Evolutionary conservation across 306 rosid genomes (phyloP), one percentile per base, ranked within the genome.

Genomic region (Sechiopsis laciniata): DNA sequence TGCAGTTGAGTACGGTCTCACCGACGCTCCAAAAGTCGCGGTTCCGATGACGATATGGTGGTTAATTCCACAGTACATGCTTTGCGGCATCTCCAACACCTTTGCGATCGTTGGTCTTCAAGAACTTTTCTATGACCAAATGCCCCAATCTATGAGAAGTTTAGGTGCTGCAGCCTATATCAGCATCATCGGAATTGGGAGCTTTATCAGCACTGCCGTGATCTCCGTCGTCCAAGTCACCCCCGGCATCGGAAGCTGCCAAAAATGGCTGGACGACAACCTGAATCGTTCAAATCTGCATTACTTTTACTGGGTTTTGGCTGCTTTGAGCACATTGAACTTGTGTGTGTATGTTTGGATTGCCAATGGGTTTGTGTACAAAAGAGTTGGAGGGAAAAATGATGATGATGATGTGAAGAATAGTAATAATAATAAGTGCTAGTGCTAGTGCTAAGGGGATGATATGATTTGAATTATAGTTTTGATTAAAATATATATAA

Each of bases 31-130:
- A 0, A 86, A 69, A 60, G 84, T 83, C 10, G 56, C 75, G 2
- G 12, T 91, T 4, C 96, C 97, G 4, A 89, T 91, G 66, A 75
- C 54, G 46, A 73, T 86, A 48, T 89, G 94, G 94, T 91, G 97
- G 97, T 10, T 91, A 17, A 87, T 91, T 16, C 97, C 97, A 52
- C 97, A 89, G 21, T 91, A 79, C 72, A 12, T 81, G 53, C 55
- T 89, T 0, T 79, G 80, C 0, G 90, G 96, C 0, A n/a, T 87
- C 0, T 73, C 91, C 0, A 87, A 87, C 16, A 85, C 88, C 1
- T 82, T 89, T 14, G 15, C 96, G 2, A 55, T 83, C 2, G 80
- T 89, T 1, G 97, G 96, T 5, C 74, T 89, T 0, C 96, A 89
- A 64, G 88, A 89, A 15, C 50, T 89, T 58, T 87, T 86, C 78